phyloP scores from a whole-genome alignment of 2,329 filamentous ascomycete species.

The Onygenales sp. region DNA sequence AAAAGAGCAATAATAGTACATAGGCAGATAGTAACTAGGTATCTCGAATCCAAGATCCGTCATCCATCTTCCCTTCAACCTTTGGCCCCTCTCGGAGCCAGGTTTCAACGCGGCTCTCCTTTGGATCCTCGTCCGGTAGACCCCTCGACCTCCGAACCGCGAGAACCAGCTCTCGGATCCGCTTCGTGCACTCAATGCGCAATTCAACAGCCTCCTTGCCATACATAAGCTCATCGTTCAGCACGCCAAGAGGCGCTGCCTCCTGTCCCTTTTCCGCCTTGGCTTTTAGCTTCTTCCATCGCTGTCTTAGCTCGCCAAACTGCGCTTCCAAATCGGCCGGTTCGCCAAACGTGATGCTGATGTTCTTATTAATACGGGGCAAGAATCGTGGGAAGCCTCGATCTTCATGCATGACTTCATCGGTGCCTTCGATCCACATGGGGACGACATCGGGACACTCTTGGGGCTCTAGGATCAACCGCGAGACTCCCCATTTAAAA shows the following conservation, averaged over 20 bases:
- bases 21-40: conserved; percentile 25
- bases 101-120: conserved; percentile 68
- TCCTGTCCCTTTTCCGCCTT: conserved; percentile 34
- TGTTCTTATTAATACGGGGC: conserved; percentile 61
- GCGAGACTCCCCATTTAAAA: conserved; percentile 95
- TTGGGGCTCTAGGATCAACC: conserved; percentile 81
- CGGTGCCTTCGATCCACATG: conserved; percentile 88
- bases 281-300: conserved; percentile 62
- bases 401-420: conserved; percentile 79
- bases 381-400: conserved; percentile 70
- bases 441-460: conserved; percentile 82
- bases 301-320: conserved; percentile 66
- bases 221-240: conserved; percentile 57
- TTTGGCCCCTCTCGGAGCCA: conserved; percentile 55
- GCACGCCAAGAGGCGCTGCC: conserved; percentile 41
- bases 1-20: neutral
- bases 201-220: conserved; percentile 66
- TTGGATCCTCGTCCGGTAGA: conserved; percentile 69
- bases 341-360: conserved; percentile 71
- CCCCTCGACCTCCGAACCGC: conserved; percentile 65
- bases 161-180: conserved; percentile 69
- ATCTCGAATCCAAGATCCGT: conserved; percentile 53
- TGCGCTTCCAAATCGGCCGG: conserved; percentile 60
- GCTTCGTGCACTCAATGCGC: conserved; percentile 68
- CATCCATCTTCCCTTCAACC: conserved; percentile 48